Evolutionary conservation across 1,284 basidiomycete genomes (phyloP).

Genomic region (Amylostereum areolatum): DNA sequence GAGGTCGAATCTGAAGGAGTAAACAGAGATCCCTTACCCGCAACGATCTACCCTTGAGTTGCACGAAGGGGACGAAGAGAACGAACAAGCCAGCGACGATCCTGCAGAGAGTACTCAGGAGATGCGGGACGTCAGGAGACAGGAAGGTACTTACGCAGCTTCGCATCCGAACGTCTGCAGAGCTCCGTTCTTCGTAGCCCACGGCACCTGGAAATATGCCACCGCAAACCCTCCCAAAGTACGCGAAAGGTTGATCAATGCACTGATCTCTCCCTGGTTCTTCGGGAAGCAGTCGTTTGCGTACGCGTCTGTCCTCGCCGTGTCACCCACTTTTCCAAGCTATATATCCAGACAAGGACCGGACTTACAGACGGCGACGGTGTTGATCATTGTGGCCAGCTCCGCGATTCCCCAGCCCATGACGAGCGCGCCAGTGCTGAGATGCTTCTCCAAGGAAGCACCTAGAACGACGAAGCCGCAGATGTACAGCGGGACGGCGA

Average conservation of each 20-base stretch:
- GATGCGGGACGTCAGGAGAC: not conserved
- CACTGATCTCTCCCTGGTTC: constrained; percentile 53
- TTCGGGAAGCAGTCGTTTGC: constrained; percentile 43
- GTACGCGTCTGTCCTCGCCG: constrained; percentile 37
- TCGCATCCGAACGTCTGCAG: constrained; percentile 54
- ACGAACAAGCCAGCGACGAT: constrained; percentile 47
- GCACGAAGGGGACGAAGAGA: constrained; percentile 44
- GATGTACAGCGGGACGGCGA: constrained; percentile 57
- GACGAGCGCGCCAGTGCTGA: constrained; percentile 48
- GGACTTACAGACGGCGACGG: constrained; percentile 53
- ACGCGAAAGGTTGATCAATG: constrained; percentile 52
- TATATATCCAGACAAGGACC: not conserved
- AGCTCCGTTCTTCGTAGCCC: constrained; percentile 49
- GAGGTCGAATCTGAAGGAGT: not conserved
- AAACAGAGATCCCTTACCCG: constrained; percentile 28
- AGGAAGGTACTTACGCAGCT: constrained; percentile 36
- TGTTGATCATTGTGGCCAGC: constrained; percentile 57
- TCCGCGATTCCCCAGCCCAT: constrained; percentile 67
- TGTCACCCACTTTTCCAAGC: too few relatives aligned
- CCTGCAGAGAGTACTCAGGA: constrained; percentile 16
- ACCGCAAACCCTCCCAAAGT: constrained; percentile 58
- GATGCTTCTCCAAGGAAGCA: constrained; percentile 49
- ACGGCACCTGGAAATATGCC: constrained; percentile 58
- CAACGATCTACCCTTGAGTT: constrained; percentile 38
- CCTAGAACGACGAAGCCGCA: constrained; percentile 60